These are phyloP conservation scores for Zea luxurians DNA, from an alignment of 176 grass and related monocot genomes.

Conservation along the genomic window DNA sequence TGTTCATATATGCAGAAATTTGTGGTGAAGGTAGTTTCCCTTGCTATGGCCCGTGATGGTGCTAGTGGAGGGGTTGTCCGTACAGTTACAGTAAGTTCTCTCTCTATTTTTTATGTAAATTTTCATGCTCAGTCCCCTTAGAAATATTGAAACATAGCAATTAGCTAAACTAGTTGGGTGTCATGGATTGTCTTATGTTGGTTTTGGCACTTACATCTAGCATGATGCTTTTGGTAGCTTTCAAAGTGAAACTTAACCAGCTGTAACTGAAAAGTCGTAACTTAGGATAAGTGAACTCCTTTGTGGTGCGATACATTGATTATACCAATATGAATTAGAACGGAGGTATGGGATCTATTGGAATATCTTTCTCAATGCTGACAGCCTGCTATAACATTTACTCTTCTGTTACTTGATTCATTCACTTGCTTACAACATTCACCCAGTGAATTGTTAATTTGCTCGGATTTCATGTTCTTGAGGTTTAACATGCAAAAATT, in stretches of 20 bases:
- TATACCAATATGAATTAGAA: neutral
- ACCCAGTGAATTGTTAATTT: too few species aligned
- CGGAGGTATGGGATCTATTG: neutral
- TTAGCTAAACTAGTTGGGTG: neutral
- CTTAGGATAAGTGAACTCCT: neutral
- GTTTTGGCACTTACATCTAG: neutral
- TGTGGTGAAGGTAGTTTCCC: slow-evolving; percentile 84
- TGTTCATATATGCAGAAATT: slow-evolving; percentile 58
- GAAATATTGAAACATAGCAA: neutral
- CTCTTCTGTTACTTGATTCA: neutral
- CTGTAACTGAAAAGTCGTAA: neutral
- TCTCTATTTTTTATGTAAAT: neutral
- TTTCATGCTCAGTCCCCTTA: neutral
- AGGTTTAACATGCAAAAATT: too few species aligned
- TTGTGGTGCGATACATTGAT: neutral
- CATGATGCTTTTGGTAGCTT: neutral
- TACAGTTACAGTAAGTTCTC: slow-evolving; percentile 50
- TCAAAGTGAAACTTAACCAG: neutral
- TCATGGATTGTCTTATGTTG: neutral
- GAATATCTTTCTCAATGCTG: neutral
- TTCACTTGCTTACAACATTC: neutral
- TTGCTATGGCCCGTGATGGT: slow-evolving; percentile 87
- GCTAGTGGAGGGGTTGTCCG: slow-evolving; percentile 84
- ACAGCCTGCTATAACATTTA: neutral
- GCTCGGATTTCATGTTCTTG: too few species aligned